A percentile compares a stretch with the other conserved stretches of the same genome.
phyloP scores from a whole-genome alignment of 75 land plant genomes.

The Azolla pinnata region DNA sequence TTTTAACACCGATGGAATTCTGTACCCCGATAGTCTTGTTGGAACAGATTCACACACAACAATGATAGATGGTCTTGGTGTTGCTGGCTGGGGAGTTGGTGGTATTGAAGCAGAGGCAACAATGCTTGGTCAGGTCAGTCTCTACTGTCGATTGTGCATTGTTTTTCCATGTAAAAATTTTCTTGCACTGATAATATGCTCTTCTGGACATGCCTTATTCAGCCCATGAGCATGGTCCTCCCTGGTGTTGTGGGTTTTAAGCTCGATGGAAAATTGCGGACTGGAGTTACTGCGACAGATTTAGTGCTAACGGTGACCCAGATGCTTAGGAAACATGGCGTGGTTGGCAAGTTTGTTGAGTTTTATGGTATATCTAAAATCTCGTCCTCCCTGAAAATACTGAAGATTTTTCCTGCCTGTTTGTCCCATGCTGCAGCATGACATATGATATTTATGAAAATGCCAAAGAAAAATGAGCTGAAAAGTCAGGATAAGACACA shows the following conservation, averaged over 20 bases:
- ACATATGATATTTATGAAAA: no score
- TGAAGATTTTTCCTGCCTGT: not conserved
- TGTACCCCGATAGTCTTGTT: conserved; percentile 53
- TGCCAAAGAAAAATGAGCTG: no score
- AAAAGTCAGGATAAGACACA: no score
- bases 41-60: conserved; percentile 57
- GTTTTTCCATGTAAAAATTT: not conserved
- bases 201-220: conserved; percentile 6
- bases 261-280: conserved; percentile 52
- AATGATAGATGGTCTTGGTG: conserved; percentile 59
- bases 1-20: conserved; percentile 36
- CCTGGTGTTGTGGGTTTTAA: conserved; percentile 85
- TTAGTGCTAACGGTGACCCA: conserved; percentile 79
- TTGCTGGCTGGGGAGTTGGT: conserved; percentile 65
- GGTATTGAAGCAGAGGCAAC: conserved; percentile 58
- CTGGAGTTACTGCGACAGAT: conserved; percentile 83
- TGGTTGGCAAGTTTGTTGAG: conserved; percentile 86
- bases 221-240: conserved; percentile 89
- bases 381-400: not conserved
- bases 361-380: conserved; percentile 67
- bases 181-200: not conserved
- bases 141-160: not conserved
- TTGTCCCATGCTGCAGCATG: no score
- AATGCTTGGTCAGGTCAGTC: conserved; percentile 52
- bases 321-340: conserved; percentile 73